These are phyloP conservation scores for Cystobasidium sp. DNA, from an alignment of 1,284 basidiomycete genomes.

Conservation along the genomic window DNA sequence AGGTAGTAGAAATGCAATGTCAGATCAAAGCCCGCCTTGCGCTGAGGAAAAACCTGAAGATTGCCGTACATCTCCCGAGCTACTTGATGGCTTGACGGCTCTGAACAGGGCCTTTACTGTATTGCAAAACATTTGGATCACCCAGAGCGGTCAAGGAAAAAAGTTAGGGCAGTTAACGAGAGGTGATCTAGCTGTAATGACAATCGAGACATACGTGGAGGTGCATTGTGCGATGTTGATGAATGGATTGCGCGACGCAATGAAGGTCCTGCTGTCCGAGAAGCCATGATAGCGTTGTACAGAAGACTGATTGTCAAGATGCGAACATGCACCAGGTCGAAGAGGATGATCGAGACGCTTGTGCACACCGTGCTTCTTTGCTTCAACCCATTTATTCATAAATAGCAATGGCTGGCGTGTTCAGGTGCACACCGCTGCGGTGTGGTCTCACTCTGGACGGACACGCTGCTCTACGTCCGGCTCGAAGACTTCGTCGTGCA, in stretches of 20 bases:
- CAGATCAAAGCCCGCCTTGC: too few species aligned
- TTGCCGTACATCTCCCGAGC: neutral
- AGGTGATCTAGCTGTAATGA: neutral
- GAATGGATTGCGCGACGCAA: constrained; percentile 15
- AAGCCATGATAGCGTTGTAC: constrained; percentile 2
- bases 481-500: neutral
- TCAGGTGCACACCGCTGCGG: neutral
- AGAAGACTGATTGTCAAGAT: constrained; percentile 1
- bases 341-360: neutral
- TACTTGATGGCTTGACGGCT: neutral
- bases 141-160: neutral
- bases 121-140: too few species aligned
- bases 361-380: neutral
- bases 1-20: neutral
- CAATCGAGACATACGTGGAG: neutral
- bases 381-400: neutral
- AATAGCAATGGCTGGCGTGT: neutral
- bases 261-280: constrained; percentile 9
- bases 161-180: constrained; percentile 1
- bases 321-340: neutral
- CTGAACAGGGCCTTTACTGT: neutral
- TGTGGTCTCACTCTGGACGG: constrained; percentile 1
- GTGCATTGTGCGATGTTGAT: neutral
- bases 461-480: neutral
- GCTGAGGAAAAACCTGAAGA: neutral